Evolutionary conservation across 495 filamentous ascomycete genomes (phyloP).

Genomic region (Talaromyces liani): DNA sequence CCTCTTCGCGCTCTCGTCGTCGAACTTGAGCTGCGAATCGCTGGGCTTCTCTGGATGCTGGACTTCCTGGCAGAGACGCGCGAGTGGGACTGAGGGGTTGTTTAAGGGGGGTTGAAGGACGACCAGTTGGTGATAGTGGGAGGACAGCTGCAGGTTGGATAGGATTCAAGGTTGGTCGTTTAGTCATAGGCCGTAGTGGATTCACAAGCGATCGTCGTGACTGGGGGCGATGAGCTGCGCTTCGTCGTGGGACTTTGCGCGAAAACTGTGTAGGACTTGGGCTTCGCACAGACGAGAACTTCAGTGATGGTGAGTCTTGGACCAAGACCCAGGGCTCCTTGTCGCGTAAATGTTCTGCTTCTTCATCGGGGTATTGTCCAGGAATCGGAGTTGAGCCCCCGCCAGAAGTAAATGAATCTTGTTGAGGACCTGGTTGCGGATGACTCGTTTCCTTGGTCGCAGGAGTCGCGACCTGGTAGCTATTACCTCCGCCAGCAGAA

Average conservation of each 20-base stretch:
- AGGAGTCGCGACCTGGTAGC: constrained; percentile 44
- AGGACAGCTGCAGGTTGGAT: not conserved
- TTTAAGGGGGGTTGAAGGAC: constrained; percentile 34
- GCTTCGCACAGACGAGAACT: constrained; percentile 9
- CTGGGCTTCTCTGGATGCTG: constrained; percentile 55
- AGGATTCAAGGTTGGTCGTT: constrained; percentile 17
- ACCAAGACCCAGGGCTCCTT: constrained; percentile 73
- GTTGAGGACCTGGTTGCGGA: constrained; percentile 20
- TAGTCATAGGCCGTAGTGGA: constrained; percentile 17
- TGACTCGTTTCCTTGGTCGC: constrained; percentile 15
- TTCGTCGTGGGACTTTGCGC: constrained; percentile 18
- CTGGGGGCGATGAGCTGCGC: constrained; percentile 8
- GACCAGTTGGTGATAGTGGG: constrained; percentile 14
- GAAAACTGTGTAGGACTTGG: constrained; percentile 17
- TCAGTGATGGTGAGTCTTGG: constrained; percentile 20
- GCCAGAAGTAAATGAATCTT: constrained; percentile 10
- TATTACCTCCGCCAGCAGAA: constrained; percentile 72
- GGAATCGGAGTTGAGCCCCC: constrained; percentile 26
- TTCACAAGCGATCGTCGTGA: constrained; percentile 12
- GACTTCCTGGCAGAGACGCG: constrained; percentile 28
- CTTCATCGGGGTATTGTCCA: constrained; percentile 32
- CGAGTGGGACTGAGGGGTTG: constrained; percentile 23
- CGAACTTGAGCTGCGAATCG: constrained; percentile 56
- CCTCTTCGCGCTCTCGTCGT: constrained; percentile 68
- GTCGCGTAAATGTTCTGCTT: constrained; percentile 25